These are phyloP conservation scores for Xylariomycetidae sp. DNA, from an alignment of 2,329 filamentous ascomycete species.

Conservation along the genomic window DNA sequence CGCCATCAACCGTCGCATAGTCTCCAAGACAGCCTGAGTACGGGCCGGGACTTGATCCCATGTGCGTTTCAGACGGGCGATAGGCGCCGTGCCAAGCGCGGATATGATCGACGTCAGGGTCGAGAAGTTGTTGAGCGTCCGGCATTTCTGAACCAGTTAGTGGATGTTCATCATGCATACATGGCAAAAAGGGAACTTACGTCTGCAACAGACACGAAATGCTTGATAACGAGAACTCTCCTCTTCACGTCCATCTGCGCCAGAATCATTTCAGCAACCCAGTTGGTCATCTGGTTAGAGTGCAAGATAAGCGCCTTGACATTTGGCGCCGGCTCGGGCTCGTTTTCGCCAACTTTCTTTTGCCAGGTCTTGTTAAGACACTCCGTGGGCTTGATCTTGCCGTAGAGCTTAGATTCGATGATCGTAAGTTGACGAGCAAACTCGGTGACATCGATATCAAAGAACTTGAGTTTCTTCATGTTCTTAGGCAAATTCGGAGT, in stretches of 20 bases:
- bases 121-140: conserved; percentile 89
- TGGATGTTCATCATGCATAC: conserved; percentile 10
- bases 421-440: conserved; percentile 98
- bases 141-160: conserved; percentile 70
- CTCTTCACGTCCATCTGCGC: conserved; percentile 93
- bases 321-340: conserved; percentile 82
- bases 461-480: conserved; percentile 98
- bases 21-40: conserved; percentile 73
- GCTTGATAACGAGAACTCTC: conserved; percentile 94
- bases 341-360: conserved; percentile 80
- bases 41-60: conserved; percentile 91
- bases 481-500: conserved; percentile 93
- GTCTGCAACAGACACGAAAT: conserved; percentile 94
- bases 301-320: conserved; percentile 95
- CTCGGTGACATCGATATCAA: conserved; percentile 92
- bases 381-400: conserved; percentile 92
- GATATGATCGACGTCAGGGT: conserved; percentile 97
- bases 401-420: conserved; percentile 90
- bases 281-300: conserved; percentile 98
- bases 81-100: conserved; percentile 87
- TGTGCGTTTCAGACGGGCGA: conserved; percentile 86
- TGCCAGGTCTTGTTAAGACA: conserved; percentile 99
- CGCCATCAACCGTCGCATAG: conserved; percentile 90
- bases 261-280: conserved; percentile 98
- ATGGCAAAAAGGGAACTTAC: conserved; percentile 48